Percentiles rank a stretch among this genome's conserved stretches.
Evolutionary conservation across 163 green algal species (phyloP).

Genomic region (Volvox carteri): DNA sequence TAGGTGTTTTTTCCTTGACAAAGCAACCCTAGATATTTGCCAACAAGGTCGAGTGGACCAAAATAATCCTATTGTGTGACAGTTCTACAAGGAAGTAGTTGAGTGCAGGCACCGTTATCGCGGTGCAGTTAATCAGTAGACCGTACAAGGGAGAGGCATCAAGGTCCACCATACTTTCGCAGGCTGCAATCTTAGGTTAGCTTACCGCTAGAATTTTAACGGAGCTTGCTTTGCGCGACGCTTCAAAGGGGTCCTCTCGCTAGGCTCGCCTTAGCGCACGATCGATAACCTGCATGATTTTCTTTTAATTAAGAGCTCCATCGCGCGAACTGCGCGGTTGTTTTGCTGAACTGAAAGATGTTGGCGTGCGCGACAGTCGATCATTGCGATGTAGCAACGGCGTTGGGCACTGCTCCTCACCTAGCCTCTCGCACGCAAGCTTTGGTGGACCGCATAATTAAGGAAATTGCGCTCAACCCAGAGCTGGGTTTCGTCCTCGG

Average conservation of each 20-base stretch:
- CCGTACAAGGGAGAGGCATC: not conserved
- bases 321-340: not conserved
- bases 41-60: not conserved
- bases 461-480: not conserved
- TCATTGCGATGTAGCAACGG: conserved; percentile 30
- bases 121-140: not conserved
- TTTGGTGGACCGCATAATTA: not conserved
- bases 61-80: not conserved
- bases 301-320: not conserved
- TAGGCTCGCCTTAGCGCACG: not conserved
- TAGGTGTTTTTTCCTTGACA: not conserved
- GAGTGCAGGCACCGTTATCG: not conserved
- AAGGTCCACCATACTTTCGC: too few relatives aligned
- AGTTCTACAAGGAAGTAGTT: not conserved
- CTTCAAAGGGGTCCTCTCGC: not conserved
- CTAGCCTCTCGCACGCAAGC: not conserved
- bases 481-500: conserved; percentile 35
- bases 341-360: not conserved
- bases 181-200: too few relatives aligned
- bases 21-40: conserved; percentile 9
- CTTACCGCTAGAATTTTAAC: not conserved
- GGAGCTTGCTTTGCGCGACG: not conserved
- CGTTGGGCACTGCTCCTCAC: conserved; percentile 14
- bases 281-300: not conserved
- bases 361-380: not conserved